Conservation (phyloP, 345 rosid genomes). For the Eucalyptus melliodora region DNA sequence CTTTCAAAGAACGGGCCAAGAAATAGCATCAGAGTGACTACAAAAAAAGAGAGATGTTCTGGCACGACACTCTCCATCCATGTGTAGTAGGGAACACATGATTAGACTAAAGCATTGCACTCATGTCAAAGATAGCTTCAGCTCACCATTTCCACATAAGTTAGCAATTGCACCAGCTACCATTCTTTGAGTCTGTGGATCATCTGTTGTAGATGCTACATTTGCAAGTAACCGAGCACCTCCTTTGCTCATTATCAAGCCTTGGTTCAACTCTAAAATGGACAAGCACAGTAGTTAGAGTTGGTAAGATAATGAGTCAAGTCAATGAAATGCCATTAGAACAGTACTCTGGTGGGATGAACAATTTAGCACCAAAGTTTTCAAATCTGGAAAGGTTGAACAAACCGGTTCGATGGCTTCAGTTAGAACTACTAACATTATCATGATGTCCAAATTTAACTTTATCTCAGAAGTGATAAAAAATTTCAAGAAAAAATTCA, state of each 20-base stretch:
- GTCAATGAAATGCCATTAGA: not conserved
- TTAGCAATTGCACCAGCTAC: conserved; percentile 94
- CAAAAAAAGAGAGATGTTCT: not conserved
- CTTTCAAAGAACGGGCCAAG: not conserved
- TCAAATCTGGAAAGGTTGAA: not conserved
- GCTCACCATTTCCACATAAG: conserved; percentile 87
- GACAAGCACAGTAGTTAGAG: not conserved
- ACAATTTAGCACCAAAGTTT: not conserved
- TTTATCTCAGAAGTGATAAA: not conserved
- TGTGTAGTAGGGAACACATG: not conserved
- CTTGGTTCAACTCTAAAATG: conserved; percentile 66
- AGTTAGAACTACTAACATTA: not conserved
- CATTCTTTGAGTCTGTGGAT: conserved; percentile 87
- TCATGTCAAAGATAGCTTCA: not conserved
- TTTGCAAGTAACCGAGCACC: conserved; percentile 71
- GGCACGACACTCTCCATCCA: not conserved
- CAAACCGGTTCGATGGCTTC: not conserved
- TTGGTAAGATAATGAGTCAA: not conserved
- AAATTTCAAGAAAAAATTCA: not conserved
- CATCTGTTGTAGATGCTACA: conserved; percentile 66
- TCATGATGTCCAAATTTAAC: not conserved
- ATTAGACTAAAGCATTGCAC: not conserved
- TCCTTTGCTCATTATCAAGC: conserved; percentile 76
- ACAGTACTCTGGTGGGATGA: not conserved
- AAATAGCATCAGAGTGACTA: not conserved